Evolutionary conservation across 306 rosid species (phyloP), one percentile per base, ranked within the genome.

Genomic region (Rosa chinensis): DNA sequence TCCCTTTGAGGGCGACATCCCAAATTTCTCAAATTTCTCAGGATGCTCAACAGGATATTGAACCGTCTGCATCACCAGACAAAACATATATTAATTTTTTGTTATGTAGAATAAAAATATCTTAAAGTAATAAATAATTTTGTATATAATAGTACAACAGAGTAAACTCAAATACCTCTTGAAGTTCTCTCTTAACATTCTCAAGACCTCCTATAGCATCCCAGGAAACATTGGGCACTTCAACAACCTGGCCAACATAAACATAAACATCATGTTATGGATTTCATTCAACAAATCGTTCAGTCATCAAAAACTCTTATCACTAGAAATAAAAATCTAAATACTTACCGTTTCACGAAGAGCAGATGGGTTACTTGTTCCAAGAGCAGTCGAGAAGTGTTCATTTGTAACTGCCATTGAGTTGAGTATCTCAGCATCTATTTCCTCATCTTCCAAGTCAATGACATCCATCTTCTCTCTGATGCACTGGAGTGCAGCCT

Each of bases 31-130:
- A 53, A 94, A 94, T 35, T 94, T 94, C 85, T 94, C 99, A 63
- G 99, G 99, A 85, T 95, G 99, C 79, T 95, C 99, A 84, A 95
- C 99, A 32, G 99, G 99, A 83, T 95, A 95, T 85, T 95, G 99
- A 82, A 95, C 99, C 56, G 99, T 95, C 99, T 95, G 87, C 88
- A 81, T 68, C 76, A 84, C 23, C 59, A 49, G 47, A 80, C 44
- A 72, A 64, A 52, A 72, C 17, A 74, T 16, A 66, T 11, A 12
- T 63, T 32, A 63, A 32, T 14, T 10, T 12, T 59, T 32, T 11
- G 8, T 63, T 10, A 11, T 1, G 10, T 32, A 14, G n/a, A 32
- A 32, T 32, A 28, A 28, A 52, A 4, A 69, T 78, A 52, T 66
- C 25, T 56, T 69, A 8, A 81, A 61, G 20, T 59, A 39, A 50